Base-by-base conservation (phyloP, 1,139 yeast species). In the Saccharomyces hybrid region DNA sequence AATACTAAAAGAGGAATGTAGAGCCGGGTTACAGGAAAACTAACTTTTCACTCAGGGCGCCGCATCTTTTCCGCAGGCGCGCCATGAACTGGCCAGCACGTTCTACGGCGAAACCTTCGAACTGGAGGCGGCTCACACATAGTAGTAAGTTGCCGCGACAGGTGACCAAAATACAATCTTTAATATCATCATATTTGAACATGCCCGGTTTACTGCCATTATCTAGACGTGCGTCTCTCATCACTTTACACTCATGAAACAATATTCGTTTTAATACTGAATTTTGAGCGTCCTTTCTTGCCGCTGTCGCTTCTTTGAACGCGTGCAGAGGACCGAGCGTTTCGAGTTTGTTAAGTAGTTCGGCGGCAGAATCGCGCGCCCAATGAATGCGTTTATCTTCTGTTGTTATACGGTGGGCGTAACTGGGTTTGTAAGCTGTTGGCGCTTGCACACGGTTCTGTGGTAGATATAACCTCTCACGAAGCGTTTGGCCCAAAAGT, bases 271-370 rank as follows among this genome's bases (percentile, higher is more conserved):
- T 79, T 41, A 59, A 2, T 3, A 19, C 44, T 11, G 25, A 3
- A 5, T 11, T 9, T 19, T 38, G 44, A 19, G 25, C 44, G 13
- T 11, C 25, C 19, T 47, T 16, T 16, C 28, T 46, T 3, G 16
- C 27, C 57, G 68, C 73, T 13, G 57, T 55, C 29, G 70, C 63
- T 44, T 74, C 76, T 54, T 77, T 79, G 64, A 73, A 79, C 0
- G 88, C 73, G 61, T 74, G 77, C 16, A 86, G 61, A 0, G 83
- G 76, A 0, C 95, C 95, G 52, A 88, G 67, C 0, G 86, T 83
- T 58, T 79, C 79, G 50, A 70, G 67, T 52, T 76, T 69, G 32
- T 83, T 72, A 31, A 76, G 61, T 0, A 87, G 71, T 5, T 74
- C 69, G 1, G 69, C 60, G 0, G 82, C 65, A 1, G 77, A 60